Evolutionary conservation across 768 basidiomycete species (phyloP).

Genomic region (Cystofilobasidium capitatum): DNA sequence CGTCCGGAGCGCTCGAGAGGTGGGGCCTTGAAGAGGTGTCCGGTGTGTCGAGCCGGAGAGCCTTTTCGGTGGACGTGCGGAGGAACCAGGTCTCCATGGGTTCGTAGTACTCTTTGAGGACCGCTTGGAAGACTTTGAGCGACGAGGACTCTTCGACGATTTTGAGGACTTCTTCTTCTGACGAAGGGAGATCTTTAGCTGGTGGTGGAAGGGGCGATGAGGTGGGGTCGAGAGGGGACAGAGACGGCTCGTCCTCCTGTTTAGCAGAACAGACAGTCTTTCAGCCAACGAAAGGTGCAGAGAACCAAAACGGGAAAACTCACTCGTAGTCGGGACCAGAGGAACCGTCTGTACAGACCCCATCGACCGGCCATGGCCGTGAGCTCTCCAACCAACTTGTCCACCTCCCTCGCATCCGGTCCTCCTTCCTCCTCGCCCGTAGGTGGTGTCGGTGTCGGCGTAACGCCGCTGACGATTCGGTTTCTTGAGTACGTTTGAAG

Average conservation of each 20-base stretch:
- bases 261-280: not conserved
- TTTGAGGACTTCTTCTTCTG: conserved; percentile 20
- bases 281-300: not conserved
- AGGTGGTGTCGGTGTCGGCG: conserved; percentile 9
- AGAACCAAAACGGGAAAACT: conserved; percentile 25
- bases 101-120: conserved; percentile 66
- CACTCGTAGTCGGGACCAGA: conserved; percentile 63
- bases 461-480: not conserved
- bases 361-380: conserved; percentile 85
- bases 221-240: not conserved
- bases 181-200: not conserved
- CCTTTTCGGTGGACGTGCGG: conserved; percentile 81
- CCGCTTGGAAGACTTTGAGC: conserved; percentile 50
- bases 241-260: conserved; percentile 11
- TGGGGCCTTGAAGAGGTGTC: conserved; percentile 56
- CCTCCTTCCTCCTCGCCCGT: conserved; percentile 42
- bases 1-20: conserved; percentile 52
- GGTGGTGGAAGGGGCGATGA: not conserved
- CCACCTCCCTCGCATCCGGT: conserved; percentile 80
- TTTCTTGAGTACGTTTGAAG: conserved; percentile 21
- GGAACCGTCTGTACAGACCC: conserved; percentile 80
- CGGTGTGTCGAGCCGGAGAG: conserved; percentile 69
- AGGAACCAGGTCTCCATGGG: conserved; percentile 91
- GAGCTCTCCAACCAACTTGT: conserved; percentile 76
- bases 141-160: conserved; percentile 37